Base-by-base conservation (phyloP, 1,139 yeast species). In the Debaryomycetaceae sp. region DNA sequence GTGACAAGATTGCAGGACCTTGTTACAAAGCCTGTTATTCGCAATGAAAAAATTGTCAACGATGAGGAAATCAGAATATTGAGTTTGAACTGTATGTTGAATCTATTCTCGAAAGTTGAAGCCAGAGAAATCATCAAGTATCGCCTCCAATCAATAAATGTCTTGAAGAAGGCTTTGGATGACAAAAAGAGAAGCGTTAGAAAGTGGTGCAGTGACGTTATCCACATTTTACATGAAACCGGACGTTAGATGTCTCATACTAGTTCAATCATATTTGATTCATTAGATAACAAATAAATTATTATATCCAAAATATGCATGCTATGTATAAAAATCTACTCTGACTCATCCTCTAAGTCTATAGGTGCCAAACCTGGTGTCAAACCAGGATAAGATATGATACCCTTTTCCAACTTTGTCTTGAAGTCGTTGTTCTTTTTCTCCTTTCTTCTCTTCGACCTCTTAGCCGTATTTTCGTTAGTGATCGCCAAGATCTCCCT, bases 361-460 rank as follows among this genome's bases (percentile, higher is more conserved):
- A 88, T 95, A 13, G 96, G 96, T 0, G 96, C 97, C 63, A 89
- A 75, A 44, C 97, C 97, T 1, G 96, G 97, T 0, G 97, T 89
- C 46, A 89, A 72, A 11, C 95, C 95, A 40, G 89, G 83, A 54
- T 75, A 76, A 8, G 76, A 64, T 49, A 70, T 64, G 42, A 59
- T 55, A 11, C 80, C 81, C 43, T 65, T 65, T 46, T 73, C 62
- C 42, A 76, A 62, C 58, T 73, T 76, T 34, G 65, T 62, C 44
- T 72, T 66, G 55, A 78, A 76, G 31, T 70, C 72, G 34, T 58
- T 63, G 49, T 68, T 65, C 55, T 68, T 46, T 62, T 54, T 40
- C 59, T 58, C 44, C 51, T 52, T 40, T 40, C 51, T 54, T 48
- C 53, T 57, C 40, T 57, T 57, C 54, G 55, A 56, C 45, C 55